Evolutionary conservation across 768 basidiomycete species (phyloP), one percentile per base, ranked within the genome.

Genomic region (Suillus luteus): DNA sequence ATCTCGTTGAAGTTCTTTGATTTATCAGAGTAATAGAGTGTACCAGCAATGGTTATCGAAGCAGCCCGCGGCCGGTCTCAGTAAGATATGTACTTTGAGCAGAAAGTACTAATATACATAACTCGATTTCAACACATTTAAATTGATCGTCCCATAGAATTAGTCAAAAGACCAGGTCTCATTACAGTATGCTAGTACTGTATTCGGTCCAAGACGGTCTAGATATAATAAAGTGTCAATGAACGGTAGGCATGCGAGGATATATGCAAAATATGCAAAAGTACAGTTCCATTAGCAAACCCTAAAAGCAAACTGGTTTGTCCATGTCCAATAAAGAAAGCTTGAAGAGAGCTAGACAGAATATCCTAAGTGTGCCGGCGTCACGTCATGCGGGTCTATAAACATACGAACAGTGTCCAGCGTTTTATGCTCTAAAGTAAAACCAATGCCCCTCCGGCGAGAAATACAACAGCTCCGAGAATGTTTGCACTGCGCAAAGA

Each of bases 391-490:
- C 49, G 24, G 27, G 17, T 58, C 17, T 58, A 24, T 58, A 41
- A 58, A 58, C 40, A 58, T 19, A 41, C 57, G 40, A 41, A 58
- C 40, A 46, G 24, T 41, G 55, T 60, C 19, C 37, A 62, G 37
- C 17, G 57, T 24, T 38, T 27, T 58, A 12, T 57, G 37, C 44
- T 44, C 72, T 79, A 87, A 63, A 82, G 69, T 38, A 81, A 72
- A 61, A 83, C 73, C 69, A 87, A 66, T 35, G 72, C 80, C 4
- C 82, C 86, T 37, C 84, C 85, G 24, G 86, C 72, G 12, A 79
- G 72, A n/a, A 82, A 71, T 5, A 79, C 84, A n/a, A 78, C 76
- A 6, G 82, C 51, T 8, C 79, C 75, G 17, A 85, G 78, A 48
- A 83, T 62, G 15, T 83, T 64, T 6, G 80, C 76, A 64, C 83